Base-by-base conservation (phyloP, 2,329 filamentous ascomycete species). In the Taxawa tesnikishii region DNA sequence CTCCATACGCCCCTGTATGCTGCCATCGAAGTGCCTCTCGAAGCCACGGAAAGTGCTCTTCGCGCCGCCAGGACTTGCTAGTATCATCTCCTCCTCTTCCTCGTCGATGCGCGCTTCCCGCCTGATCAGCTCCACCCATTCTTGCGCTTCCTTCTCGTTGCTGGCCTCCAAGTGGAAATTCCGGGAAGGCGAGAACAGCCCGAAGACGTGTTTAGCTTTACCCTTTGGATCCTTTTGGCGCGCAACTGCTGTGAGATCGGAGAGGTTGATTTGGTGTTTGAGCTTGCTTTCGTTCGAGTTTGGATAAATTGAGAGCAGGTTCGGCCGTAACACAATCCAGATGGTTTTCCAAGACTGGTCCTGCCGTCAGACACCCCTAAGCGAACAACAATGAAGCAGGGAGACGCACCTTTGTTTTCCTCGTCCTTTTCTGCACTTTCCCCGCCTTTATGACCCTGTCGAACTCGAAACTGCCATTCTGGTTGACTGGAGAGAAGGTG, bases 401-500 rank as follows among this genome's bases (percentile, higher is more conserved):
- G 27, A 11, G 29, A 42, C 36, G 39, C 57, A 85, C 83, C 77
- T 92, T 94, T 38, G 88, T 96, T 65, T 88, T 94, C 47, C 87
- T 80, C 12, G 85, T 92, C 44, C 88, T 75, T 59, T 93, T 93
- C 50, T 81, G 72, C 24, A 94, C 76, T 44, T 79, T 80, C 37
- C 88, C 87, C 36, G 79, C 76, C 62, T 93, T 96, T 55, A 96
- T 71, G 34, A 96, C 83, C 31, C 85, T 79, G 56, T 98, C 90
- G 50, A 92, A 93, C 50, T 90, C 87, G 55, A 94, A 98, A 56
- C 84, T 90, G 40, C 90, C 90, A 56, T 93, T 87, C 56, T 93
- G 79, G 52, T 88, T 93, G 42, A 96, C 84, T 4, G 85, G 83
- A 17, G 83, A 90, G 49, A 84, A 76, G 11, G 76, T 67, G 42